These are phyloP conservation scores for Saccharomycopsis malanga DNA, from an alignment of 805 yeast genomes.

Conservation along the genomic window DNA sequence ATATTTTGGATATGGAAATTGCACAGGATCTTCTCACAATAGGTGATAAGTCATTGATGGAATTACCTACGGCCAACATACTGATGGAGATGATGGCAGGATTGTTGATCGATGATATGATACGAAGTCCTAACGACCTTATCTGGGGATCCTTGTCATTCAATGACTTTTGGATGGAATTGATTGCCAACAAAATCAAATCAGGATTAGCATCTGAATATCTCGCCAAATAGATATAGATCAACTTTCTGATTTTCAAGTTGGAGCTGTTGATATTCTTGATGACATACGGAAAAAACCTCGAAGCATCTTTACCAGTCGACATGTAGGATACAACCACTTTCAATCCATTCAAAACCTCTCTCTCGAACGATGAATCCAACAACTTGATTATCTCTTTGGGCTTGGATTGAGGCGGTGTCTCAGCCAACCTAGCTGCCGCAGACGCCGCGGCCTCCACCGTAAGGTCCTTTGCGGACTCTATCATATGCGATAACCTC, in stretches of 20 bases:
- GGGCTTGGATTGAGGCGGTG: constrained; percentile 50
- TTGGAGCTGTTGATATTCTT: constrained; percentile 66
- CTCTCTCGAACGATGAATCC: constrained; percentile 63
- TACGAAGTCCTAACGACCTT: constrained; percentile 68
- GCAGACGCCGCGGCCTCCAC: constrained; percentile 81
- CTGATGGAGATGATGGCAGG: constrained; percentile 77
- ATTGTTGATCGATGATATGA: constrained; percentile 76
- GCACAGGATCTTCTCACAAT: constrained; percentile 76
- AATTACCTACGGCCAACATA: constrained; percentile 61
- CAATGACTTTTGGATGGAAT: constrained; percentile 81
- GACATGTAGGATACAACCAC: constrained; percentile 43
- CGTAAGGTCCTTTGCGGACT: constrained; percentile 72
- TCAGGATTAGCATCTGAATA: constrained; percentile 78
- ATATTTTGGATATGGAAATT: constrained; percentile 58
- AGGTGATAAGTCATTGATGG: constrained; percentile 64
- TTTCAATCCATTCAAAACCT: constrained; percentile 52
- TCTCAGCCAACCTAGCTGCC: constrained; percentile 55
- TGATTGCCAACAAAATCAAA: constrained; percentile 80
- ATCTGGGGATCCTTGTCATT: constrained; percentile 60
- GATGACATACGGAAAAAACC: constrained; percentile 76
- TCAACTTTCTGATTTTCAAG: constrained; percentile 61
- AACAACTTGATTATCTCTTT: constrained; percentile 59
- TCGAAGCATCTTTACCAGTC: constrained; percentile 36
- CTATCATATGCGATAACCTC: constrained; percentile 62
- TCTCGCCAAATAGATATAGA: constrained; percentile 41